phyloP scores from a whole-genome alignment of 345 rosid species.

The Citrus mangshanensis region DNA sequence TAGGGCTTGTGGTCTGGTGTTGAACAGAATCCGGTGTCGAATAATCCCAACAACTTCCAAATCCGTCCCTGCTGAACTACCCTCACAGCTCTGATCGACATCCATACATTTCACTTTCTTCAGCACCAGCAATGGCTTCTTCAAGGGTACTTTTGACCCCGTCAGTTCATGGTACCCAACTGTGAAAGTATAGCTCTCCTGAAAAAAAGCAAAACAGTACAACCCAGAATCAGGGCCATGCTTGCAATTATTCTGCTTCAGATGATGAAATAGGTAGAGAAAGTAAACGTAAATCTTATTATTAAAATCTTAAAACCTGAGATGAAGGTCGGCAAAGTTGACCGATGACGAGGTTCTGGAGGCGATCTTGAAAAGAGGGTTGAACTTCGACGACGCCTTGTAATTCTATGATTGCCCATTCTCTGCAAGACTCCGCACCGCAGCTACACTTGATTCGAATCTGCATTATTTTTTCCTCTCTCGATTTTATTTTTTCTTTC shows the following conservation, averaged over 20 bases:
- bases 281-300: neutral
- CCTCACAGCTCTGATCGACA: slow-evolving; percentile 18
- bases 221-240: no score
- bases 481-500: no score
- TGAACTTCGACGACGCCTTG: slow-evolving; percentile 82
- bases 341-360: slow-evolving; percentile 81
- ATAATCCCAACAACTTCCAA: slow-evolving; percentile 67
- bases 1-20: slow-evolving; percentile 78
- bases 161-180: slow-evolving; percentile 72
- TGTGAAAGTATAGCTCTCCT: slow-evolving; percentile 78
- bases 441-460: slow-evolving; percentile 78
- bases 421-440: slow-evolving; percentile 66
- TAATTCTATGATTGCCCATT: slow-evolving; percentile 84
- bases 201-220: neutral
- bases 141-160: slow-evolving; percentile 55
- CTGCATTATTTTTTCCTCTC: slow-evolving; percentile 45
- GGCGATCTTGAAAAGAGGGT: slow-evolving; percentile 47
- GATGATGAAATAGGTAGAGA: neutral
- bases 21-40: slow-evolving; percentile 74
- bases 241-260: no score
- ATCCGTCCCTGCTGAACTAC: slow-evolving; percentile 34
- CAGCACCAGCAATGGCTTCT: slow-evolving; percentile 71
- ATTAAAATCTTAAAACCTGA: slow-evolving; percentile 39
- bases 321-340: slow-evolving; percentile 68
- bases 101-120: slow-evolving; percentile 53